Base-by-base conservation (phyloP, 164 flowering plant species). In the Berberis thunbergii region DNA sequence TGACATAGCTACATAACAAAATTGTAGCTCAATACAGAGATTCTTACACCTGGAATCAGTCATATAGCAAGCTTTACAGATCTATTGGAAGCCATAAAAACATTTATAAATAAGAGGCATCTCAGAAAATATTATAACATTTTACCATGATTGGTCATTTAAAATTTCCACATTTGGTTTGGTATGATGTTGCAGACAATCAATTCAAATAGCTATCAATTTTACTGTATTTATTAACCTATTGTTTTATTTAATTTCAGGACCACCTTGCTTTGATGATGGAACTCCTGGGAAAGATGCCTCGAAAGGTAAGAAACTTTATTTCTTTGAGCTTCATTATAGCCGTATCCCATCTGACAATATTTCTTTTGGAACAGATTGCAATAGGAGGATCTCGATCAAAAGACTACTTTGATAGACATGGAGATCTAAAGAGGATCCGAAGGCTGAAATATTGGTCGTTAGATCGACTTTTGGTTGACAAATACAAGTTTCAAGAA, bases 231-330 rank as follows among this genome's bases (percentile, higher is more conserved):
- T 57, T 44, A 46, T 45, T 40, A 49, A 7, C 4, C 45, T 8
- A 6, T 26, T 43, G 42, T 52, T 2, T 52, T 52, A 52, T 57
- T 57, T 9, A 0, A 1, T 76, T 75, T 74, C 82, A 90, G 97
- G 98, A 93, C 77, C 98, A 93, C 77, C 91, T 93, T 69, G 98
- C 98, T 73, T 68, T 83, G 63, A 93, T 93, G 97, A 90, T 90
- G 96, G 98, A 93, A 75, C 81, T 88, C 57, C 85, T 93, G 45
- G 98, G 98, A 56, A 93, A 93, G 82, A 87, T 93, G 64, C 97
- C 98, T 45, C 68, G 86, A 68, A 93, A 93, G 96, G 98, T 93
- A 72, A 75, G 72, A 62, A 64, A 59, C 42, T 41, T 4, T 8
- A 42, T 61, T 13, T 64, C 44, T 38, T 59, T 65, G 63, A 42